Evolutionary conservation across 1,284 basidiomycete genomes (phyloP).

Genomic region (Ustanciosporium gigantosporum): DNA sequence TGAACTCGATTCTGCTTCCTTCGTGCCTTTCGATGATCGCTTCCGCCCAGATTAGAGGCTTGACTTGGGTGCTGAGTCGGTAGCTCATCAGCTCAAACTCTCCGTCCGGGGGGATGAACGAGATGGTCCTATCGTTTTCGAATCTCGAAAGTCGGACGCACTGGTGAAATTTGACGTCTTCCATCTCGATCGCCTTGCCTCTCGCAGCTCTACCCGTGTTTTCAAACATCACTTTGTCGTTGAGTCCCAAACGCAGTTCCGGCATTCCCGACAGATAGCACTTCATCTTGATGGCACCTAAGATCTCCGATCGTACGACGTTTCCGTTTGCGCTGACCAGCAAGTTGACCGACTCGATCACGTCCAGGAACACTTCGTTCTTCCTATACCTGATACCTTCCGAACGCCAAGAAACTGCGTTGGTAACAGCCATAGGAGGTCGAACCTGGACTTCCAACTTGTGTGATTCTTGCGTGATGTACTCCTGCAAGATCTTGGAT

Average conservation of each 20-base stretch:
- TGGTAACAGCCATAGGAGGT: slow-evolving; percentile 96
- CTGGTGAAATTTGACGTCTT: slow-evolving; percentile 99
- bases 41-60: slow-evolving; percentile 97
- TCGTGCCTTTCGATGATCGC: slow-evolving; percentile 92
- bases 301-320: slow-evolving; percentile 94
- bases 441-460: slow-evolving; percentile 96
- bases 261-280: slow-evolving; percentile 99
- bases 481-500: slow-evolving; percentile 98
- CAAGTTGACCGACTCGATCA: slow-evolving; percentile 95
- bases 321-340: slow-evolving; percentile 95
- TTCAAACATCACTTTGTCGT: slow-evolving; percentile 99
- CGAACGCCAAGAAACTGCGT: slow-evolving; percentile 97
- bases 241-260: slow-evolving; percentile 89
- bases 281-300: slow-evolving; percentile 99
- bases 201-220: slow-evolving; percentile 90
- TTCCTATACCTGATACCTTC: slow-evolving; percentile 97
- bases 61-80: slow-evolving; percentile 91
- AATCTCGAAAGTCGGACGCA: slow-evolving; percentile 99
- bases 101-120: slow-evolving; percentile 98
- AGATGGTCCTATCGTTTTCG: slow-evolving; percentile 98
- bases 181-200: slow-evolving; percentile 99
- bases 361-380: slow-evolving; percentile 99
- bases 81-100: slow-evolving; percentile 99
- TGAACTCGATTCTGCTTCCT: slow-evolving; percentile 92
- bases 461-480: slow-evolving; percentile 98